A percentile compares a stretch with the other conserved stretches of the same genome.
Evolutionary conservation across 2,329 filamentous ascomycete genomes (phyloP).

Genomic region (Pezicula neosporulosa): DNA sequence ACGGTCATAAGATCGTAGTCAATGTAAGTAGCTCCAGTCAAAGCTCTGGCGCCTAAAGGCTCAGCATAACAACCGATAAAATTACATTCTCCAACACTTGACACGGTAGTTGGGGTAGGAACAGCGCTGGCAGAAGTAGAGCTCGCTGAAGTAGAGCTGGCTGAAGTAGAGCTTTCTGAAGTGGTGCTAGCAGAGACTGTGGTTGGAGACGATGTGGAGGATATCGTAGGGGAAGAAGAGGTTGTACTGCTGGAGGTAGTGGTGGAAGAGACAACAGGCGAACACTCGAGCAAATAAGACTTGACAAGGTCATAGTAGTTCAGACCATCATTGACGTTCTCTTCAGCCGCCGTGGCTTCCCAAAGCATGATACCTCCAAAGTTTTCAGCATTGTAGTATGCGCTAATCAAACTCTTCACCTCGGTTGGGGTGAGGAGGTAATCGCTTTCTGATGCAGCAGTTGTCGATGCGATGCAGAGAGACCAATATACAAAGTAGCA

Average conservation of each 20-base stretch:
- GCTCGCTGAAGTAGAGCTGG: slow-evolving; percentile 9
- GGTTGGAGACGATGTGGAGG: neutral
- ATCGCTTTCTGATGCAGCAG: slow-evolving; percentile 9
- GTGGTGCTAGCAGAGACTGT: neutral
- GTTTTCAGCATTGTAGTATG: slow-evolving; percentile 13
- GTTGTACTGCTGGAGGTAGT: slow-evolving; percentile 4
- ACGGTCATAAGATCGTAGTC: slow-evolving; percentile 27
- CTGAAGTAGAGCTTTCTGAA: too few species aligned
- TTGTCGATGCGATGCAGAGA: slow-evolving; percentile 16
- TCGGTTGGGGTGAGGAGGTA: slow-evolving; percentile 20
- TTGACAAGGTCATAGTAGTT: slow-evolving; percentile 17
- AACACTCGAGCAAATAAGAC: slow-evolving; percentile 9
- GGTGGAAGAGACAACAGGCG: neutral
- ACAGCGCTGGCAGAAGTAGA: slow-evolving; percentile 3
- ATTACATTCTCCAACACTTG: slow-evolving; percentile 16
- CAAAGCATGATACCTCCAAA: slow-evolving; percentile 32
- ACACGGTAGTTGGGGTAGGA: slow-evolving; percentile 16
- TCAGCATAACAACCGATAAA: slow-evolving; percentile 23
- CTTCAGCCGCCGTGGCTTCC: slow-evolving; percentile 22
- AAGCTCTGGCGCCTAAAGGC: slow-evolving; percentile 11
- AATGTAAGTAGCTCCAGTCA: slow-evolving; percentile 13
- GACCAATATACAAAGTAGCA: slow-evolving; percentile 27
- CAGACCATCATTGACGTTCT: slow-evolving; percentile 11
- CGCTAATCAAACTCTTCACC: slow-evolving; percentile 17
- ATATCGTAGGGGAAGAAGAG: neutral